Base-by-base conservation (phyloP, 257 asterid genomes). In the Gentiana straminea region DNA sequence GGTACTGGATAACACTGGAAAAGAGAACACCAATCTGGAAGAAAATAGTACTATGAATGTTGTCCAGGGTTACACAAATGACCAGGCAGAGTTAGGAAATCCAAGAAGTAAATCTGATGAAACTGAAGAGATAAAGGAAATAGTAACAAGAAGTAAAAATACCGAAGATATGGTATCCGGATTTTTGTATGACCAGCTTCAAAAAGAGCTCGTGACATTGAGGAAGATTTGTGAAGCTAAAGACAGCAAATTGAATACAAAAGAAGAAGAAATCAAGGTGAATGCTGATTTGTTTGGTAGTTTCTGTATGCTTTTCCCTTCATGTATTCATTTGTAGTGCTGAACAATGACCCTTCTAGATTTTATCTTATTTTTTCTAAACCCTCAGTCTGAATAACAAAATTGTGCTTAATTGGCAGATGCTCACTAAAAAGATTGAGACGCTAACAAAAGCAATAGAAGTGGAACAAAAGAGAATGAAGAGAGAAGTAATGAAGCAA, bases 191-290 rank as follows among this genome's bases (percentile, higher is more conserved):
- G 98, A 90, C 73, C 72, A 74, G 72, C 94, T 86, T 51, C 98
- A 90, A 81, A 90, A 73, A 77, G 98, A 90, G 75, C 92, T 90
- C 66, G 64, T 82, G 57, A 66, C 49, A 48, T 71, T 84, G 77
- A 86, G 94, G 72, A 90, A 84, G 72, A 51, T 72, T 45, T 81
- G 81, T 58, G 81, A 79, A 39, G 52, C 69, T 59, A 86, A 82
- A 76, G 89, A 77, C 0, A 43, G 48, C 33, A 69, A 57, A 57
- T 72, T 90, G 76, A 72, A 65, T 47, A 64, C 89, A 35, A 84
- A 83, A 79, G 88, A 84, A 15, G 96, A 84, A 64, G 92, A 84
- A 59, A 81, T 86, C 56, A 81, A 81, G 89, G 98, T 84, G 34
- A 58, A 12, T 0, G 52, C 55, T 11, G 47, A 57, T 34, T 8